These are phyloP conservation scores for Casuarina equisetifolia DNA, from an alignment of 306 rosid species.

Conservation along the genomic window DNA sequence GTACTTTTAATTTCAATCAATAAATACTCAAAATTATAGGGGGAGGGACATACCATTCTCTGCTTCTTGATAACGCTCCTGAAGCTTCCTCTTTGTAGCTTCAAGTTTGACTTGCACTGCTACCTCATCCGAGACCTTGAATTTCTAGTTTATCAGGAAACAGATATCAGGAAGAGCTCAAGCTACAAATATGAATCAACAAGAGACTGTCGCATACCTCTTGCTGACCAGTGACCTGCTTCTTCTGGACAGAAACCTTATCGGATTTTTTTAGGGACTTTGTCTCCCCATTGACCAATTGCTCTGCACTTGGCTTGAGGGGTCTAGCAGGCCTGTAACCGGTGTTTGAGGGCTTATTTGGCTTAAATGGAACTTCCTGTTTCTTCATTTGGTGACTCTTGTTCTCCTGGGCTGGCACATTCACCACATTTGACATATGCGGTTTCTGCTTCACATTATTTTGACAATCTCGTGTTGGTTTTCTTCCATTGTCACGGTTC, in stretches of 20 bases:
- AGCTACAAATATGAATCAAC: conserved; percentile 1
- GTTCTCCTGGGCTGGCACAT: conserved; percentile 41
- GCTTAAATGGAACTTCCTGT: conserved; percentile 49
- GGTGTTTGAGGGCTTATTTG: conserved; percentile 44
- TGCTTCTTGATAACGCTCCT: conserved; percentile 89
- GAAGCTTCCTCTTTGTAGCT: conserved; percentile 95
- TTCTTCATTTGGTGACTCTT: conserved; percentile 49
- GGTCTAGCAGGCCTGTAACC: conserved; percentile 55
- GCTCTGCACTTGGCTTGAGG: conserved; percentile 46
- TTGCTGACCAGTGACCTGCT: conserved; percentile 45
- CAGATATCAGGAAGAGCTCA: conserved; percentile 30
- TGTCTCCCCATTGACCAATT: conserved; percentile 32
- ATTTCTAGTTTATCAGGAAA: conserved; percentile 38
- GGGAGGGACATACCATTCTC: conserved; percentile 62
- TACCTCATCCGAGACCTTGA: conserved; percentile 55
- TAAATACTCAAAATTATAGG: conserved; percentile 8
- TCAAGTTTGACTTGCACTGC: conserved; percentile 74
- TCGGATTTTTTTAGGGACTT: conserved; percentile 47
- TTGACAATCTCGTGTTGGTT: conserved; percentile 40
- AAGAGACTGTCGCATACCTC: conserved; percentile 47
- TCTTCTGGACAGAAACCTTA: conserved; percentile 41
- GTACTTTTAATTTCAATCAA: neutral
- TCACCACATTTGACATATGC: conserved; percentile 34
- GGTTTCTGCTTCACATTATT: conserved; percentile 39
- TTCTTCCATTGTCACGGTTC: conserved; percentile 60